These are phyloP conservation scores for Geoglossum cookeanum DNA, from an alignment of 2,329 filamentous ascomycete genomes.

Conservation along the genomic window DNA sequence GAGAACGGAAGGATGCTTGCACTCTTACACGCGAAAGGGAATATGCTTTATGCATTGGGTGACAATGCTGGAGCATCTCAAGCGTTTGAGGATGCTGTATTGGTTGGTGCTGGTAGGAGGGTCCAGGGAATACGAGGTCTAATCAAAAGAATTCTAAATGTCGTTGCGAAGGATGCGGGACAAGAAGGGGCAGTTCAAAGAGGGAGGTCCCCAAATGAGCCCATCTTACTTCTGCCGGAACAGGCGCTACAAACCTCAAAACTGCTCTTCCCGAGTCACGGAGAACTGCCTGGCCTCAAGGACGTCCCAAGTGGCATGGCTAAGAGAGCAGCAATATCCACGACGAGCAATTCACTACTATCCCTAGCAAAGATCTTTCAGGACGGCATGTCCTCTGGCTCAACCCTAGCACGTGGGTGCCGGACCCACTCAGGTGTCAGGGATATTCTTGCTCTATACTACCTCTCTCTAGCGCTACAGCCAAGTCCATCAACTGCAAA, in stretches of 20 bases:
- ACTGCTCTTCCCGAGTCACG: constrained; percentile 58
- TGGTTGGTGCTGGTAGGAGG: constrained; percentile 62
- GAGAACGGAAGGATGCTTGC: constrained; percentile 88
- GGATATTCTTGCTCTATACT: constrained; percentile 88
- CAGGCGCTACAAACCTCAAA: constrained; percentile 66
- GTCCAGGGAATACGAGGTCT: constrained; percentile 56
- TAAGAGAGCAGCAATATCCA: constrained; percentile 66
- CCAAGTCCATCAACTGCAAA: constrained; percentile 96
- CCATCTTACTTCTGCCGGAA: constrained; percentile 65
- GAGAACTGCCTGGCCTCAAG: constrained; percentile 61
- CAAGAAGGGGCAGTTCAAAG: constrained; percentile 9
- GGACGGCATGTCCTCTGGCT: constrained; percentile 66
- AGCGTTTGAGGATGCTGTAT: constrained; percentile 85
- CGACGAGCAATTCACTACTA: constrained; percentile 84
- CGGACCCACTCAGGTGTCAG: constrained; percentile 58
- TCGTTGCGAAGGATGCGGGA: constrained; percentile 30
- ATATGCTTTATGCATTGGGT: constrained; percentile 83
- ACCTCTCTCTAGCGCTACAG: constrained; percentile 81
- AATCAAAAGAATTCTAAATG: constrained; percentile 56
- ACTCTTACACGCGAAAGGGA: constrained; percentile 95
- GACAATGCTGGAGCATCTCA: constrained; percentile 63
- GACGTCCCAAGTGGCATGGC: constrained; percentile 52
- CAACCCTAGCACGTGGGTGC: constrained; percentile 29
- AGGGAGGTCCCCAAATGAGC: constrained; percentile 26
- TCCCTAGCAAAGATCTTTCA: constrained; percentile 97